Conservation (phyloP, 1,139 yeast species). For the Candida tetrigidarum region DNA sequence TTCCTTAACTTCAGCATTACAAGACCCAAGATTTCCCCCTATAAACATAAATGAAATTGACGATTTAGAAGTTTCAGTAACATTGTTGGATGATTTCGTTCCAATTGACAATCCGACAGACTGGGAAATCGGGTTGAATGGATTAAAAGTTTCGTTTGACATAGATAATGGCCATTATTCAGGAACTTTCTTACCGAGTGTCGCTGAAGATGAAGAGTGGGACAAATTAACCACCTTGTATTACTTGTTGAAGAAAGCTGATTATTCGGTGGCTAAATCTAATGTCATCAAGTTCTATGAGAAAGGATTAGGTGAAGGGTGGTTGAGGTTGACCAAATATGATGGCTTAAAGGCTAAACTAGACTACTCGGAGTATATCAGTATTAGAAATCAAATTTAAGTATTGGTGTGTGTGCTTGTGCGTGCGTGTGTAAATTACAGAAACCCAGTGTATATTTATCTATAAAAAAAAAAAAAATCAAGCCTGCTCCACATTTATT, state of each 20-base stretch:
- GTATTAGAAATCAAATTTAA: slow-evolving; percentile 16
- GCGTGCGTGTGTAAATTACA: background rate
- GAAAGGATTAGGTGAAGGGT: slow-evolving; percentile 36
- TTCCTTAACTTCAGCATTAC: slow-evolving; percentile 68
- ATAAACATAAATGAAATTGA: slow-evolving; percentile 59
- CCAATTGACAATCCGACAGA: slow-evolving; percentile 54
- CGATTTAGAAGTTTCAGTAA: slow-evolving; percentile 51
- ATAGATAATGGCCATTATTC: slow-evolving; percentile 41
- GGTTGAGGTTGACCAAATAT: slow-evolving; percentile 40
- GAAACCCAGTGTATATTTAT: too few species aligned
- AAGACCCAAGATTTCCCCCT: slow-evolving; percentile 79
- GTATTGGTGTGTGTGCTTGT: background rate
- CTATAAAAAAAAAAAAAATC: too few species aligned
- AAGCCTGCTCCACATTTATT: too few species aligned
- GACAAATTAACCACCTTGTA: slow-evolving; percentile 68
- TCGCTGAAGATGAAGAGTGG: slow-evolving; percentile 92
- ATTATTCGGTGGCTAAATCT: slow-evolving; percentile 24
- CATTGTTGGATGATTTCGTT: slow-evolving; percentile 66
- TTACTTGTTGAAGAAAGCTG: slow-evolving; percentile 77
- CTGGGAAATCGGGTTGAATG: slow-evolving; percentile 87
- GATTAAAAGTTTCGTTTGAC: slow-evolving; percentile 63
- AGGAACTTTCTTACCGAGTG: slow-evolving; percentile 91
- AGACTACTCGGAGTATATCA: slow-evolving; percentile 30
- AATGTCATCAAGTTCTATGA: slow-evolving; percentile 30
- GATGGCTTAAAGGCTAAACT: slow-evolving; percentile 40